Evolutionary conservation across 495 filamentous ascomycete species (phyloP).

Genomic region (Penicillium verhagenii): DNA sequence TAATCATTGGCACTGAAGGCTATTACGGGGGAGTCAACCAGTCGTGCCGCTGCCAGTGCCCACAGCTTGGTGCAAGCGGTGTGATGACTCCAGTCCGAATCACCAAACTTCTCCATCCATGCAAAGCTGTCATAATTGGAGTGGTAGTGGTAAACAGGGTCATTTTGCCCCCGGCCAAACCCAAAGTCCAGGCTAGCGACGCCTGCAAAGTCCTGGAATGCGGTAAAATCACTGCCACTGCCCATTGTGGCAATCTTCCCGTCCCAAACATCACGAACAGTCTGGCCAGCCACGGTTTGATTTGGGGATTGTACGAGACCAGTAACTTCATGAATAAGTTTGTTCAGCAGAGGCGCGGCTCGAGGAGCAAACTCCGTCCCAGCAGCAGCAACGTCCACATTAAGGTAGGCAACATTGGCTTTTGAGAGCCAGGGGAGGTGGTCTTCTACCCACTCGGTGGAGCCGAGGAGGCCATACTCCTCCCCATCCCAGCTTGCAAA

Average conservation of each 20-base stretch:
- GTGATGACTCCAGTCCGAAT: constrained; percentile 62
- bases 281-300: constrained; percentile 60
- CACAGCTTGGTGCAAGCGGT: constrained; percentile 58
- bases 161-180: constrained; percentile 42
- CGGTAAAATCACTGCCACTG: constrained; percentile 71
- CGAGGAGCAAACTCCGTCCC: constrained; percentile 48
- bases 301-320: constrained; percentile 76
- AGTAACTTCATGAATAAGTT: constrained; percentile 68
- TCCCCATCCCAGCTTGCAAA: constrained; percentile 46
- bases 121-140: constrained; percentile 74
- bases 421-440: constrained; percentile 79
- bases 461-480: constrained; percentile 70
- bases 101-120: constrained; percentile 73
- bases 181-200: constrained; percentile 63
- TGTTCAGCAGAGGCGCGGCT: constrained; percentile 74
- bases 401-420: constrained; percentile 71
- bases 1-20: constrained; percentile 51
- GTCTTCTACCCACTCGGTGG: constrained; percentile 77
- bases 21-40: constrained; percentile 49
- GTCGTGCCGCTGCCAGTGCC: constrained; percentile 46
- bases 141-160: constrained; percentile 72
- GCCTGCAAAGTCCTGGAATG: constrained; percentile 72
- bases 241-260: constrained; percentile 65
- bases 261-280: constrained; percentile 62
- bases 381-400: constrained; percentile 63